phyloP scores from a whole-genome alignment of 805 yeast species.

The Yamadazyma akitaensis region DNA sequence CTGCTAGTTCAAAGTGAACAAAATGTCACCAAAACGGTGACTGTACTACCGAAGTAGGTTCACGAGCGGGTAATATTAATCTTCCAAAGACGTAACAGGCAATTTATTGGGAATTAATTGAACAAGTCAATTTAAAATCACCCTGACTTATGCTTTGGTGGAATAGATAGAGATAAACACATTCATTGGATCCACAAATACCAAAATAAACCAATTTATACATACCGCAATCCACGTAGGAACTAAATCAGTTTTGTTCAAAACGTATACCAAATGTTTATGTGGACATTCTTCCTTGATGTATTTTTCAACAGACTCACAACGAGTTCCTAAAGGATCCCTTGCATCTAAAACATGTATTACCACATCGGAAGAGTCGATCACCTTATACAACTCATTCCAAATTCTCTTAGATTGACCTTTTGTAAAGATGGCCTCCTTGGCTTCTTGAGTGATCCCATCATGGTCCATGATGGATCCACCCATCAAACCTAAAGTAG shows the following conservation, averaged over 20 bases:
- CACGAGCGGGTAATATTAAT: slow-evolving; percentile 59
- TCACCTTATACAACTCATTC: slow-evolving; percentile 96
- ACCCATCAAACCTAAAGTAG: slow-evolving; percentile 81
- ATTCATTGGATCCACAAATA: not conserved
- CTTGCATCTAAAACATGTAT: slow-evolving; percentile 96
- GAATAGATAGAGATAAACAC: not conserved
- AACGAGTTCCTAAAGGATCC: slow-evolving; percentile 95
- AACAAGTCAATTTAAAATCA: slow-evolving; percentile 35
- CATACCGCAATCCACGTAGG: slow-evolving; percentile 99
- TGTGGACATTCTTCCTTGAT: slow-evolving; percentile 93
- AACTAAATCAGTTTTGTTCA: slow-evolving; percentile 96
- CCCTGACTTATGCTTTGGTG: slow-evolving; percentile 91
- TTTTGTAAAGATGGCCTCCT: slow-evolving; percentile 91
- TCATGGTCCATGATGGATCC: slow-evolving; percentile 57
- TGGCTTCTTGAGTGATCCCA: slow-evolving; percentile 86
- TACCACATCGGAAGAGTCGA: slow-evolving; percentile 96
- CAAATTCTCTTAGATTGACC: slow-evolving; percentile 98
- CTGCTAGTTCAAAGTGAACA: slow-evolving; percentile 30
- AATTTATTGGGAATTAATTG: slow-evolving; percentile 36
- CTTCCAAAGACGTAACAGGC: slow-evolving; percentile 99
- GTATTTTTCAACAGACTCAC: slow-evolving; percentile 89
- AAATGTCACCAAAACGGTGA: slow-evolving; percentile 35
- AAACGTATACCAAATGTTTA: slow-evolving; percentile 88
- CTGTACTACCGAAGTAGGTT: slow-evolving; percentile 38
- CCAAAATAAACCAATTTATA: slow-evolving; percentile 24